These are phyloP conservation scores for Naganishia liquefaciens DNA, from an alignment of 1,284 basidiomycete genomes.

Conservation along the genomic window DNA sequence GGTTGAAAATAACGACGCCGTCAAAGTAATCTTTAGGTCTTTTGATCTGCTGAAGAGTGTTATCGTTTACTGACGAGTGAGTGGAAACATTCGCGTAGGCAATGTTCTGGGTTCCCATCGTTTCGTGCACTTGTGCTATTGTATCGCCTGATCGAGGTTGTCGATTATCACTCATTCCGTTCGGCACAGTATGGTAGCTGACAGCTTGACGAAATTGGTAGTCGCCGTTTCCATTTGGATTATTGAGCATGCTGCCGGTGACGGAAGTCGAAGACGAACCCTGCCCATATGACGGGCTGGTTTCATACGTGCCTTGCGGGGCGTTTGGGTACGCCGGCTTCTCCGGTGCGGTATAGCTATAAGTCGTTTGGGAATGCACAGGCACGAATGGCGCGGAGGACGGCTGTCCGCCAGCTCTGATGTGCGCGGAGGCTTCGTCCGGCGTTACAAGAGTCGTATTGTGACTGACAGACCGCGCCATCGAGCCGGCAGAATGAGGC, in stretches of 20 bases:
- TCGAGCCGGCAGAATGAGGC: background rate
- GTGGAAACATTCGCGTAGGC: conserved; percentile 26
- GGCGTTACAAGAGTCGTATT: conserved; percentile 16
- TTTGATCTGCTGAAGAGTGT: conserved; percentile 28
- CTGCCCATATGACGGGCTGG: conserved; percentile 2
- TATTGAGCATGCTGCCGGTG: background rate
- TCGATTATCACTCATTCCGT: conserved; percentile 11
- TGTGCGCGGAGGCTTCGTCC: conserved; percentile 1
- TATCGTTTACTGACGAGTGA: background rate
- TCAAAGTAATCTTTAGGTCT: conserved; percentile 42
- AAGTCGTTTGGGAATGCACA: conserved; percentile 1
- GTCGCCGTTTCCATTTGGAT: background rate
- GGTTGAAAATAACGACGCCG: conserved; percentile 39
- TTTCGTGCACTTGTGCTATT: background rate
- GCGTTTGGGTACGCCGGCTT: conserved; percentile 1
- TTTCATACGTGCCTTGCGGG: background rate
- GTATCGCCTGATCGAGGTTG: conserved; percentile 18
- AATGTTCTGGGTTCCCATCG: conserved; percentile 11
- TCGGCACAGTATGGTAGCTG: background rate
- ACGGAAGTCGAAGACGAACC: background rate
- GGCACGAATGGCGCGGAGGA: conserved; percentile 7
- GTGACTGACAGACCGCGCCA: conserved; percentile 15
- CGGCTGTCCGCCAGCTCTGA: background rate
- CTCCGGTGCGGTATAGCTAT: background rate
- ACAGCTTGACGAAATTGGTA: background rate